Evolutionary conservation across 1,284 basidiomycete species (phyloP).

Genomic region (Papiliotrema flavescens): DNA sequence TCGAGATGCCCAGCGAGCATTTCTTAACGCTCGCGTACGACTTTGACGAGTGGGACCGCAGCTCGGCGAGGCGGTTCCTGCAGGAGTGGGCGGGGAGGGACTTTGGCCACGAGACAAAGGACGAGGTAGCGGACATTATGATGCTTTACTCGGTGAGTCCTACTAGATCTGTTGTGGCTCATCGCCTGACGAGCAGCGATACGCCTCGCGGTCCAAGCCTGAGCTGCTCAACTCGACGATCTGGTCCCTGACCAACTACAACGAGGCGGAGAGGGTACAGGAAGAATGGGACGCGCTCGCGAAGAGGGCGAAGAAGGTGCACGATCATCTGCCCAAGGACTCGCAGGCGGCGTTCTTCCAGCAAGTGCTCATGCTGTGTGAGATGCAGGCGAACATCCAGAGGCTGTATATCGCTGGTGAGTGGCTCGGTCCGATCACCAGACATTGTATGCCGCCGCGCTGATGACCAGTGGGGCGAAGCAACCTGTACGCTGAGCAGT

Average conservation of each 20-base stretch:
- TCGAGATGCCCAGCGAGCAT: conserved; percentile 64
- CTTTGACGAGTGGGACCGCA: too few species aligned
- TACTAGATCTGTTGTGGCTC: too few species aligned
- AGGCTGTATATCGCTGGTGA: conserved; percentile 60
- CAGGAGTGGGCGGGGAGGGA: conserved; percentile 63
- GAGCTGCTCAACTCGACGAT: conserved; percentile 64
- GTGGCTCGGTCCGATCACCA: conserved; percentile 59
- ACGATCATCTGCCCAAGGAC: conserved; percentile 53
- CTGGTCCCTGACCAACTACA: conserved; percentile 63
- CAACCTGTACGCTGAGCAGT: conserved; percentile 62
- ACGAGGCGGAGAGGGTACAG: conserved; percentile 62
- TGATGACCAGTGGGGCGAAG: conserved; percentile 48
- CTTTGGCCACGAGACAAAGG: conserved; percentile 46
- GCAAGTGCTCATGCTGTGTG: conserved; percentile 62
- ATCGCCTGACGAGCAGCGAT: conserved; percentile 7
- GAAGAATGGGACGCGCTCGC: conserved; percentile 53
- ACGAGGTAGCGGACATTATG: conserved; percentile 55
- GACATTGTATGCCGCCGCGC: conserved; percentile 34
- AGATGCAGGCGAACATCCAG: conserved; percentile 53
- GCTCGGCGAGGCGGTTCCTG: conserved; percentile 57
- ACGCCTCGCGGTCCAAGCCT: conserved; percentile 53
- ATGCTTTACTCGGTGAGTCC: conserved; percentile 55
- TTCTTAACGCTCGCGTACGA: conserved; percentile 65
- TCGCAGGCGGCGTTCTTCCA: conserved; percentile 62
- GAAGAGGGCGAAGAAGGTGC: conserved; percentile 58